These are phyloP conservation scores for Agastache rugosa DNA, from an alignment of 257 asterid genomes.

Conservation along the genomic window DNA sequence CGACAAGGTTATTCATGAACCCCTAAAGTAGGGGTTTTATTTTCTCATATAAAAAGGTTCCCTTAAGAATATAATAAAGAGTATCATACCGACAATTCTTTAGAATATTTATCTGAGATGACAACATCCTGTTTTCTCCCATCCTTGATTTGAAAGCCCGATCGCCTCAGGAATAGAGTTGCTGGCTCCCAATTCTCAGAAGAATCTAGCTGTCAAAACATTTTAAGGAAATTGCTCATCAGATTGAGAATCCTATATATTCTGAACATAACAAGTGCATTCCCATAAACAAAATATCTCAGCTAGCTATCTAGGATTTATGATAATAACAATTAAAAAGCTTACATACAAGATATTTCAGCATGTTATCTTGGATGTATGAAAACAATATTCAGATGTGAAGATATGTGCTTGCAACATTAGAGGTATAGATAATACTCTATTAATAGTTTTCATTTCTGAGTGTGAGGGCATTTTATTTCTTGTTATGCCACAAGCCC, in stretches of 20 bases:
- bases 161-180: conserved; percentile 63
- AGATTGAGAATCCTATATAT: conserved; percentile 8
- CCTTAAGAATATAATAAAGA: conserved; percentile 29
- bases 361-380: conserved; percentile 23
- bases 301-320: conserved; percentile 13
- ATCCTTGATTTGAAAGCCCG: conserved; percentile 82
- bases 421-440: too few relatives aligned
- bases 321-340: background rate
- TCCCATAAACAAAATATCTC: background rate
- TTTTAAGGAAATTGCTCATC: conserved; percentile 19
- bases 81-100: conserved; percentile 76
- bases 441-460: too few relatives aligned
- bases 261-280: background rate
- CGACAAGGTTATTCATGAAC: background rate
- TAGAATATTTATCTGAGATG: conserved; percentile 72
- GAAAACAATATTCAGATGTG: too few relatives aligned
- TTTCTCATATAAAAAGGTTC: background rate
- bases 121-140: conserved; percentile 63
- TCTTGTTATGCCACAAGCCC: too few relatives aligned
- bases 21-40: background rate
- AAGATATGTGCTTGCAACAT: too few relatives aligned
- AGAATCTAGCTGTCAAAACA: conserved; percentile 63
- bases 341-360: background rate
- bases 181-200: conserved; percentile 91
- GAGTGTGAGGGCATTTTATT: too few relatives aligned